Base-by-base conservation (phyloP, 2,329 filamentous ascomycete species). In the Penicillium sp. region DNA sequence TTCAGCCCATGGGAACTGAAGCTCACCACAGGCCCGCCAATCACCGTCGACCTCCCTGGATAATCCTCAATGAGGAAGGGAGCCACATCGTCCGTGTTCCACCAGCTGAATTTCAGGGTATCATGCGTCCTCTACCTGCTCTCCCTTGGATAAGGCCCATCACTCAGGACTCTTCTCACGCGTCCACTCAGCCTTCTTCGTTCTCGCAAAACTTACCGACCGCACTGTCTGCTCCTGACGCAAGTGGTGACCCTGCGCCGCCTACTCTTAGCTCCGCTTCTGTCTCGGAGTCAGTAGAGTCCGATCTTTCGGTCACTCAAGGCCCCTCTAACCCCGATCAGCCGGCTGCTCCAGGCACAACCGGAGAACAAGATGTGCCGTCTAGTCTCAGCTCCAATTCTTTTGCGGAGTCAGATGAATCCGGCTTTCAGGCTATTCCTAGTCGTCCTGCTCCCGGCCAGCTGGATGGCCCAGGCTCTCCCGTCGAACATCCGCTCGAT, bases 21-120 rank as follows among this genome's bases (percentile, higher is more conserved):
- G n/a, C n/a, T n/a, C n/a, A 22, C 18, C 13, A n/a, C 22, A 11
- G 28, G 3, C 3, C 7, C 22, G 7, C 5, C 35, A n/a, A 4
- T 30, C 36, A 30, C n/a, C 79, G 49, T 78, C 88, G 55, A 85
- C 47, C 47, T 40, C 47, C 47, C 11, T 40, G 37, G 35, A 34
- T 40, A 3, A 13, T 45, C 1, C 9, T 87, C 0, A 30, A 29
- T 9, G 22, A 49, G 0, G 30, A 29, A 3, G 46, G 38, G n/a
- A 27, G 35, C 9, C 30, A 33, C 27, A 19, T 52, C 8, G 3
- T 41, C 8, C 16, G 6, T n/a, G 19, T 53, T 11, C 31, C 34
- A 2, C 43, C 35, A 22, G 40, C 43, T 6, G n/a, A 27, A 12
- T 50, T 53, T 11, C 13, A 28, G 12, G 53, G 53, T 33, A 7